Evolutionary conservation across 2,329 filamentous ascomycete species (phyloP).

Genomic region (Xylariales sp.): DNA sequence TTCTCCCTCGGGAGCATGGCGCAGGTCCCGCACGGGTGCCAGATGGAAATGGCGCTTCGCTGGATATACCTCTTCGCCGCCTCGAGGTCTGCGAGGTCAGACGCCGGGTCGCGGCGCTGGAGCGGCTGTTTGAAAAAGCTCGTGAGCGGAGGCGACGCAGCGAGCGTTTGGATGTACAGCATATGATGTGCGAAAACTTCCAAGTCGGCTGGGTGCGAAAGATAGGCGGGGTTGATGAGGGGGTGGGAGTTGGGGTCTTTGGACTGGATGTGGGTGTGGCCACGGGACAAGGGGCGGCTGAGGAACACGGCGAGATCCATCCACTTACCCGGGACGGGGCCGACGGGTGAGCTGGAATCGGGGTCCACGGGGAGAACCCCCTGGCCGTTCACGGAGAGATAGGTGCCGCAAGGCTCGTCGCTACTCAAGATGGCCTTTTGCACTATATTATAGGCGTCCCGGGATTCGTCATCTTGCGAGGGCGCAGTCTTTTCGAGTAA

Average conservation of each 20-base stretch:
- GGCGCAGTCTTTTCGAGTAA: too few species aligned
- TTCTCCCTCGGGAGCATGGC: constrained; percentile 14
- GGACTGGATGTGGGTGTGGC: not conserved
- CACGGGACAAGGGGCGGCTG: not conserved
- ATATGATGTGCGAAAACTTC: constrained; percentile 11
- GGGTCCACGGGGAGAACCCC: not conserved
- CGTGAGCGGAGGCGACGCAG: not conserved
- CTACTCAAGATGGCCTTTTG: too few species aligned
- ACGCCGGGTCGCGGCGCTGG: not conserved
- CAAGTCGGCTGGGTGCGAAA: not conserved
- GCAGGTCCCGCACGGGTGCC: constrained; percentile 7
- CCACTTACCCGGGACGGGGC: not conserved
- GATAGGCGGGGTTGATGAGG: not conserved
- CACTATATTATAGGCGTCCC: too few species aligned
- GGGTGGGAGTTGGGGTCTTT: not conserved
- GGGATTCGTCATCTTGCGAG: too few species aligned
- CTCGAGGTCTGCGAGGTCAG: not conserved
- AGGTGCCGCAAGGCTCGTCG: too few species aligned
- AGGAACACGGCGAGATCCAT: constrained; percentile 1
- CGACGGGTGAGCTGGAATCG: not conserved
- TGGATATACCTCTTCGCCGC: constrained; percentile 6
- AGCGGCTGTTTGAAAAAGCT: constrained; percentile 2
- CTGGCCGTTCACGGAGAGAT: too few species aligned
- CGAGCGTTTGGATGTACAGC: not conserved
- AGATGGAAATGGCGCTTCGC: constrained; percentile 1